phyloP scores from a whole-genome alignment of 805 yeast genomes.

The Tetrapisispora namnaoensis region DNA sequence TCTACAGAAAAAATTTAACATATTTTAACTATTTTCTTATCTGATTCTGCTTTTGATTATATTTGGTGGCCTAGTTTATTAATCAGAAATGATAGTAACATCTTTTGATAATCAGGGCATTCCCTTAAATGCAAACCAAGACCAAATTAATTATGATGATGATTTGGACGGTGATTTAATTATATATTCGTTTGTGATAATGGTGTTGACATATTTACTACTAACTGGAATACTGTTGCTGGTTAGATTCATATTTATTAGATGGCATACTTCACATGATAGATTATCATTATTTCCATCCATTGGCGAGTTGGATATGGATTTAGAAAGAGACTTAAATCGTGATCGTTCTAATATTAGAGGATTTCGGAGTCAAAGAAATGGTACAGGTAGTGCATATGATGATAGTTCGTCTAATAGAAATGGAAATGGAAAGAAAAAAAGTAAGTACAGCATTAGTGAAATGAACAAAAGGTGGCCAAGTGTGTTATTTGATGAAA shows the following conservation, averaged over 20 bases:
- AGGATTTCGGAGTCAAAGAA: neutral
- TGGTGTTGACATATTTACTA: conserved; percentile 9
- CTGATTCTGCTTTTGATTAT: too few species aligned
- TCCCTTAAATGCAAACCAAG: conserved; percentile 5
- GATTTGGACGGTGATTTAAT: conserved; percentile 1
- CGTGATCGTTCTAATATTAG: neutral
- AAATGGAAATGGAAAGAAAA: neutral
- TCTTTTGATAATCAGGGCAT: neutral
- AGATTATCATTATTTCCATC: conserved; percentile 6
- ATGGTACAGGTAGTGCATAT: neutral
- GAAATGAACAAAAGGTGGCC: conserved; percentile 31
- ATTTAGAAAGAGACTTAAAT: neutral
- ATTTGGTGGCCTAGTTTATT: too few species aligned
- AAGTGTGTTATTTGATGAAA: conserved; percentile 56
- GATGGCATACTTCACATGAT: conserved; percentile 4
- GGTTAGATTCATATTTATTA: conserved; percentile 7
- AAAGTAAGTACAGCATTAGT: conserved; percentile 3
- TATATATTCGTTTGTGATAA: conserved; percentile 4
- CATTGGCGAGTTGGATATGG: neutral
- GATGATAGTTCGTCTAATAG: neutral
- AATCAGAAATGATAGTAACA: neutral
- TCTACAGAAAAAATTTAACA: too few species aligned
- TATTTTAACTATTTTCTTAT: too few species aligned
- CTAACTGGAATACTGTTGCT: conserved; percentile 8
- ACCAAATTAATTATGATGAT: conserved; percentile 1